Conservation (phyloP, 2,329 filamentous ascomycete genomes). For the Ceratocystis ficicola region DNA sequence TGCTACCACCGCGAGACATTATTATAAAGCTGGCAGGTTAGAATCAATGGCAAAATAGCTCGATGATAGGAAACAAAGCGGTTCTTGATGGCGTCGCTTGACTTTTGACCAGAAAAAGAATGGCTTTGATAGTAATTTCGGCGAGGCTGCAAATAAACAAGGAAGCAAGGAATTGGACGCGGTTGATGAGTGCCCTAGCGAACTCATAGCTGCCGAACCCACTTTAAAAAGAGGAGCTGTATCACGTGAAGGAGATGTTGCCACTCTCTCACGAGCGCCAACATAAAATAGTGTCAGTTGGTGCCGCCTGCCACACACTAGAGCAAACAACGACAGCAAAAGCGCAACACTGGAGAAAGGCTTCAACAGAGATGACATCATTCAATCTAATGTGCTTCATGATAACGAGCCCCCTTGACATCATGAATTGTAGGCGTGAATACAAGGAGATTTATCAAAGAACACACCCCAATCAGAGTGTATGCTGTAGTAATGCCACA, state of each 20-base stretch:
- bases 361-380: too few relatives aligned
- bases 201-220: background rate
- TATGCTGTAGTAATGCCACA: too few relatives aligned
- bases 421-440: too few relatives aligned
- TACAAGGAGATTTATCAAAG: too few relatives aligned
- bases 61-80: conserved; percentile 14
- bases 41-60: conserved; percentile 18
- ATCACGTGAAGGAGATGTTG: background rate
- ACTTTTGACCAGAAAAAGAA: background rate
- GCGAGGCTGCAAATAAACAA: conserved; percentile 13
- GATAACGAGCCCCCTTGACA: too few relatives aligned
- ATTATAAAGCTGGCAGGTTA: conserved; percentile 25
- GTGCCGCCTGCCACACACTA: background rate
- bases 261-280: too few relatives aligned
- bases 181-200: background rate
- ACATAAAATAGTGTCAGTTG: background rate
- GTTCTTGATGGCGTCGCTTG: conserved; percentile 8
- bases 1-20: conserved; percentile 79
- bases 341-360: background rate
- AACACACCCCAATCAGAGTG: too few relatives aligned
- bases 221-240: background rate
- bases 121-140: background rate
- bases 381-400: too few relatives aligned
- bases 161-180: conserved; percentile 7
- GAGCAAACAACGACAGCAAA: background rate